Conservation (phyloP, 2,329 filamentous ascomycete species). For the Colletotrichum agaves region DNA sequence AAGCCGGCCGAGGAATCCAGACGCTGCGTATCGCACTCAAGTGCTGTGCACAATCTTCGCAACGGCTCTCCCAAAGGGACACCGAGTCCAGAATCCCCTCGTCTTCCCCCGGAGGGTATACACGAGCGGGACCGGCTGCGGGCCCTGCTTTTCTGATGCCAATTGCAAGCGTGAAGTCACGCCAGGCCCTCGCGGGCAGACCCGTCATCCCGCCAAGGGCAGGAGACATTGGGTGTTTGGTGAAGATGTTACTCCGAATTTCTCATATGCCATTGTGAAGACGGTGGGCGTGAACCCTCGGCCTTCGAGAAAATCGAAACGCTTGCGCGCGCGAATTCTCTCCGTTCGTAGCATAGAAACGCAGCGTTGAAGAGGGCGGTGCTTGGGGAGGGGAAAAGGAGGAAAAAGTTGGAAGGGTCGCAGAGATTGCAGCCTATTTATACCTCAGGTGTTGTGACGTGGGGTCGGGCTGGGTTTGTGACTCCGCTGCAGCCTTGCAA, state of each 20-base stretch:
- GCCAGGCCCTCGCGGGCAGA: slow-evolving; percentile 89
- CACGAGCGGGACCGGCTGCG: slow-evolving; percentile 43
- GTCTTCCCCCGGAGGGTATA: slow-evolving; percentile 45
- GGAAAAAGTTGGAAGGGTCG: neutral
- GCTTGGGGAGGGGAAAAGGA: slow-evolving; percentile 62
- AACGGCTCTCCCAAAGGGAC: slow-evolving; percentile 88
- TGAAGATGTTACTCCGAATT: slow-evolving; percentile 98
- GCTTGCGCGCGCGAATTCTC: slow-evolving; percentile 49
- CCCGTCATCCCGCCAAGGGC: slow-evolving; percentile 56
- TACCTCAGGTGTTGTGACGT: slow-evolving; percentile 17
- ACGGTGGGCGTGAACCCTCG: slow-evolving; percentile 35
- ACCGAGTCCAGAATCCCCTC: slow-evolving; percentile 42
- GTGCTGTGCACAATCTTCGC: slow-evolving; percentile 92
- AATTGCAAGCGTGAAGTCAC: slow-evolving; percentile 84
- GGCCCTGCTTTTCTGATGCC: slow-evolving; percentile 92
- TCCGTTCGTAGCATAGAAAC: slow-evolving; percentile 94
- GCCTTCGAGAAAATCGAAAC: slow-evolving; percentile 28
- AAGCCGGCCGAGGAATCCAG: slow-evolving; percentile 51
- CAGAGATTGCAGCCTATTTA: slow-evolving; percentile 25
- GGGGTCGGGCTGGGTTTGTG: slow-evolving; percentile 21
- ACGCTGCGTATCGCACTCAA: slow-evolving; percentile 98
- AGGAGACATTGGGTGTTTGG: slow-evolving; percentile 53
- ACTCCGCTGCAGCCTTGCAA: slow-evolving; percentile 36
- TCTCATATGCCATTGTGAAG: slow-evolving; percentile 80
- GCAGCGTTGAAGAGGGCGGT: slow-evolving; percentile 90